These are phyloP conservation scores for Collybia nuda DNA, from an alignment of 768 basidiomycete genomes.

Conservation along the genomic window DNA sequence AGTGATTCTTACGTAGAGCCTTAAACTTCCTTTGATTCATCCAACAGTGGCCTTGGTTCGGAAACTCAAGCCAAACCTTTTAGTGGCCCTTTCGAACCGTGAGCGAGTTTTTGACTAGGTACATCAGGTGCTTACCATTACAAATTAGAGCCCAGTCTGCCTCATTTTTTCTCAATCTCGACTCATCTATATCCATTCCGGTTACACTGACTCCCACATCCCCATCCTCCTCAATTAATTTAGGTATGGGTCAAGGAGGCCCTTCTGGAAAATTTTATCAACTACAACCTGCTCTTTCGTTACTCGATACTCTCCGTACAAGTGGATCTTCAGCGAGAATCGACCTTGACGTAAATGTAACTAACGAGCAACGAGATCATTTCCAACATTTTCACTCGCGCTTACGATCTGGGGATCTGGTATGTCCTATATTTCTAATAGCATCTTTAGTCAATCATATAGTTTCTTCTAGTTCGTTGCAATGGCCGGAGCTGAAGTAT, in stretches of 20 bases:
- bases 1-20: conserved; percentile 23
- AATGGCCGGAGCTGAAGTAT: conserved; percentile 47
- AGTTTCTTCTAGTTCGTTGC: conserved; percentile 50
- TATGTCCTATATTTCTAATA: conserved; percentile 24
- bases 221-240: conserved; percentile 35
- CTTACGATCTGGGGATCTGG: conserved; percentile 53
- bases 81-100: conserved; percentile 23
- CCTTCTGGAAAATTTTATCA: conserved; percentile 65
- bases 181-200: conserved; percentile 49
- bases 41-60: conserved; percentile 34
- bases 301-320: conserved; percentile 54
- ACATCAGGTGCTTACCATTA: not conserved
- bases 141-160: conserved; percentile 24
- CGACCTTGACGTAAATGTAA: conserved; percentile 35
- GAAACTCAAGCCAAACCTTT: conserved; percentile 14
- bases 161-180: conserved; percentile 48
- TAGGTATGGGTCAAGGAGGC: conserved; percentile 30
- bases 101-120: conserved; percentile 11
- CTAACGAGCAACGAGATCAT: conserved; percentile 39
- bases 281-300: conserved; percentile 39
- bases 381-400: conserved; percentile 51
- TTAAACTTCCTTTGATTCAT: not conserved
- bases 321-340: conserved; percentile 51
- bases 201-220: conserved; percentile 42
- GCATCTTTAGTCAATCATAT: not conserved